Evolutionary conservation across 192 early-diverging fungal species (phyloP).

Genomic region (Backusella sp.): DNA sequence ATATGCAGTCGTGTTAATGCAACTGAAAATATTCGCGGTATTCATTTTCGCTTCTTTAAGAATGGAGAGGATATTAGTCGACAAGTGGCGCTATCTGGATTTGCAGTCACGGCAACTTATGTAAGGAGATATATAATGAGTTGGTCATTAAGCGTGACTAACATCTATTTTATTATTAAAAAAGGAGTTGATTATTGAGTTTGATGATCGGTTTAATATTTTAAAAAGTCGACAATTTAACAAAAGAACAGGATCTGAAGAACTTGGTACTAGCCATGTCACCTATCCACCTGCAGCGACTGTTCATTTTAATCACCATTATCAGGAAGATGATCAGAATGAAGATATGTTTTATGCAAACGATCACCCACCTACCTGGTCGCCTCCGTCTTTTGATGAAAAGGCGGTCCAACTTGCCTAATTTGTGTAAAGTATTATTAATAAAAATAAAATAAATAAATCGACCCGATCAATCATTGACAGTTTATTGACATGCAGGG

Average conservation of each 20-base stretch:
- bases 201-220: conserved; percentile 18
- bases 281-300: neutral
- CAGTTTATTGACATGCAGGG: neutral
- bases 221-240: conserved; percentile 18
- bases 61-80: neutral
- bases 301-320: neutral
- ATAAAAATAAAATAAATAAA: neutral
- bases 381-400: conserved; percentile 3
- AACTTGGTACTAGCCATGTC: neutral
- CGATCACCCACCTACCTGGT: neutral
- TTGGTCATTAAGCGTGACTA: neutral
- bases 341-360: neutral
- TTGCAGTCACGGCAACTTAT: neutral
- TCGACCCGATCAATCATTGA: neutral
- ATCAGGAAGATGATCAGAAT: neutral
- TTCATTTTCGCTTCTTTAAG: conserved; percentile 25
- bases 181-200: conserved; percentile 15
- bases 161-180: neutral
- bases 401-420: neutral
- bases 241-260: neutral
- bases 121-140: neutral
- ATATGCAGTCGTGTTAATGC: conserved; percentile 36
- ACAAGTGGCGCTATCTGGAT: neutral
- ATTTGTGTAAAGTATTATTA: conserved; percentile 2
- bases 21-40: conserved; percentile 35